These are phyloP conservation scores for Geosmithia flava DNA, from an alignment of 2,329 filamentous ascomycete genomes.

Conservation along the genomic window DNA sequence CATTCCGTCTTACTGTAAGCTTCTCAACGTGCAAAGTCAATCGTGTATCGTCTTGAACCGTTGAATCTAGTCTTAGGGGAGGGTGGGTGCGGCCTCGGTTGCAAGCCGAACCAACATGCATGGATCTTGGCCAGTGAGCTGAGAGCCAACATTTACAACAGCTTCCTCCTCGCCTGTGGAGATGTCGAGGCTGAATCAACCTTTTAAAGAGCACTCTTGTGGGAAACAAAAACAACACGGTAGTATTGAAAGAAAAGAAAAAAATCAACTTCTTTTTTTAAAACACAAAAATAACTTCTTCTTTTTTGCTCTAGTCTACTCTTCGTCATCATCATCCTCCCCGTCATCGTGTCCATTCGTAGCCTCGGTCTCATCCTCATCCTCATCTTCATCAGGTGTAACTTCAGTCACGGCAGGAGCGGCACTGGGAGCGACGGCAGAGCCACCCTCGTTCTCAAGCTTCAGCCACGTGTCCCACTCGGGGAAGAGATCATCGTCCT, in stretches of 20 bases:
- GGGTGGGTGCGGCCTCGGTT: too few species aligned
- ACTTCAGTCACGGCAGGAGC: conserved; percentile 9
- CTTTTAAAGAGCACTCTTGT: too few species aligned
- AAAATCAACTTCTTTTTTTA: background rate
- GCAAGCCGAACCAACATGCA: too few species aligned
- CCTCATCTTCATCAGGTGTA: conserved; percentile 7
- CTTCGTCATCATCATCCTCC: background rate
- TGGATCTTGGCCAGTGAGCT: too few species aligned
- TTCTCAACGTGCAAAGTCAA: too few species aligned
- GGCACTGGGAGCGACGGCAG: conserved; percentile 7
- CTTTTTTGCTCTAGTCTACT: background rate
- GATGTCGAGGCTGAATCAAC: too few species aligned
- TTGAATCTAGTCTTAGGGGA: too few species aligned
- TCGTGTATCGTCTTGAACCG: too few species aligned
- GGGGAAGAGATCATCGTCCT: conserved; percentile 82
- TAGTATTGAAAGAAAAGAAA: background rate
- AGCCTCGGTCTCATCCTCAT: conserved; percentile 1
- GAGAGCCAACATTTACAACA: too few species aligned
- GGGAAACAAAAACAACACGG: too few species aligned
- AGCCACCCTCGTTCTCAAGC: conserved; percentile 61
- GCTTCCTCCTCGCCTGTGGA: too few species aligned
- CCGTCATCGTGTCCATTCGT: background rate
- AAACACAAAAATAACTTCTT: background rate
- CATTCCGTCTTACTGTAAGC: too few species aligned
- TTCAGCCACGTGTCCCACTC: conserved; percentile 89